Conservation (phyloP, 768 basidiomycete genomes). For the Gymnopilus dilepis region DNA sequence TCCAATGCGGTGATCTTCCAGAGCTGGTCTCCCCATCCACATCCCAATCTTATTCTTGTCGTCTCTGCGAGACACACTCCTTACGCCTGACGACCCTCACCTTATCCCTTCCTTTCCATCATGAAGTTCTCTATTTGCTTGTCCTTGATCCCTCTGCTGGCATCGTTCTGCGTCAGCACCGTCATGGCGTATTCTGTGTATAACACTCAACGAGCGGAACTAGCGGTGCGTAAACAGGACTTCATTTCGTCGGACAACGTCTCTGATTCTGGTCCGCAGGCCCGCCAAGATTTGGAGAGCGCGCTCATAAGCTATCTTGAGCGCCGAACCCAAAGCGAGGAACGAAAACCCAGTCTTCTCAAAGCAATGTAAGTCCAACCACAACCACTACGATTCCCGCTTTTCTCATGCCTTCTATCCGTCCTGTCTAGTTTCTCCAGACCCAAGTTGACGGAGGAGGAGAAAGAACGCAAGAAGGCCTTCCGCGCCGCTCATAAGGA, state of each 20-base stretch:
- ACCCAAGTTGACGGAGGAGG: not conserved
- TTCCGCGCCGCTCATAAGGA: not conserved
- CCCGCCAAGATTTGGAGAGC: not conserved
- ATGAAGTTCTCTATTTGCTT: slow-evolving; percentile 9
- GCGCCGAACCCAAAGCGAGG: not conserved
- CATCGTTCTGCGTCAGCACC: not conserved
- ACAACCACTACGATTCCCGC: not conserved
- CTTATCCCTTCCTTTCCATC: not conserved
- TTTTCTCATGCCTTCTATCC: not conserved
- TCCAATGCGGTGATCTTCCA: not conserved
- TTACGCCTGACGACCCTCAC: not conserved
- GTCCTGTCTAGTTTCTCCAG: not conserved
- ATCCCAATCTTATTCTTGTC: not conserved
- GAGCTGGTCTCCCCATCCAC: not conserved
- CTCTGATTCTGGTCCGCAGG: not conserved
- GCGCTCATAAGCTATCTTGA: not conserved
- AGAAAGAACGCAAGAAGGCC: not conserved
- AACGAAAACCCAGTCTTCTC: not conserved
- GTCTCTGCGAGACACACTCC: not conserved
- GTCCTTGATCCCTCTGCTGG: slow-evolving; percentile 3
- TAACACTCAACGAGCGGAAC: not conserved
- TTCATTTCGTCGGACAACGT: too few species aligned
- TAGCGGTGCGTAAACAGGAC: not conserved
- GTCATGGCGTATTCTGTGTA: not conserved
- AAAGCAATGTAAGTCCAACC: not conserved